Evolutionary conservation across 371 early-diverging fungal genomes (phyloP).

Genomic region (Zychaea mexicana): DNA sequence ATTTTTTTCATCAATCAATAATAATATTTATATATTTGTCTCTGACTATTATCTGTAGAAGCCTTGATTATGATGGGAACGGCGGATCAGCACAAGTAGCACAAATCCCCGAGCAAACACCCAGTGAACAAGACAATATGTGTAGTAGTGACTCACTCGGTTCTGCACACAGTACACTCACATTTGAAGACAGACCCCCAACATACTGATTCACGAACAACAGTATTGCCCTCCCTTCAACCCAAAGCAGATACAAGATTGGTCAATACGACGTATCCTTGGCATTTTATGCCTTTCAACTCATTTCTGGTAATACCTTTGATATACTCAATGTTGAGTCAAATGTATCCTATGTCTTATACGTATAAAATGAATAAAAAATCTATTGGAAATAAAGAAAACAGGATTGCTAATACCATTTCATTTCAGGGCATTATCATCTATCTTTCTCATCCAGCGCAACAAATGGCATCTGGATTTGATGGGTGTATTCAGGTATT

Average conservation of each 20-base stretch:
- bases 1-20: conserved; percentile 12
- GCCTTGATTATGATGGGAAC: not conserved
- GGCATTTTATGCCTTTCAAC: not conserved
- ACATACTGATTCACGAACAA: not conserved
- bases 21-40: not conserved
- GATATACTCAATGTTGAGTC: not conserved
- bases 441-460: not conserved
- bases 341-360: not conserved
- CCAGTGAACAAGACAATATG: not conserved
- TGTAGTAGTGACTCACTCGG: not conserved
- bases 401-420: not conserved
- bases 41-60: not conserved
- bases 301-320: not conserved
- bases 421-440: not conserved
- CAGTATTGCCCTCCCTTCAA: not conserved
- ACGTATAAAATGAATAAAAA: not conserved
- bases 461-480: not conserved
- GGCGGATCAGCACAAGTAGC: not conserved
- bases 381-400: not conserved
- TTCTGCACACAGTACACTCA: not conserved
- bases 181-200: not conserved
- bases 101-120: not conserved
- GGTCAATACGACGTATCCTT: not conserved
- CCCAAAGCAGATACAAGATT: not conserved
- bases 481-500: not conserved